A percentile compares a stretch with the other conserved stretches of the same genome.
These are phyloP conservation scores for Globisporangium orthogonon DNA, from an alignment of 352 stramenopile genomes.

Conservation along the genomic window DNA sequence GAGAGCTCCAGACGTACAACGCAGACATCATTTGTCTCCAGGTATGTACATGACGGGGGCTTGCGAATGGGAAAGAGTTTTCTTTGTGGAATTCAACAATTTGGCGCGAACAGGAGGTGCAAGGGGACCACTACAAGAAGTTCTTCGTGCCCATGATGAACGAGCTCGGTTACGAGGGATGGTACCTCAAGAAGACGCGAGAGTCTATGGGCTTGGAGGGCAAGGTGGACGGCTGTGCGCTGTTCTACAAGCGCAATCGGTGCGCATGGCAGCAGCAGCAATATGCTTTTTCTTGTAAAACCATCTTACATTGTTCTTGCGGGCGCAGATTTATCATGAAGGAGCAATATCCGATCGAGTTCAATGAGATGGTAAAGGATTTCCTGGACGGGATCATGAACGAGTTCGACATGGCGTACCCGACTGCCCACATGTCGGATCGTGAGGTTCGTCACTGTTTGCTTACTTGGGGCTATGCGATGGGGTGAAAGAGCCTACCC, in stretches of 20 bases:
- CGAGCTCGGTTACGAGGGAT: conserved; percentile 94
- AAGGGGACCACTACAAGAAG: conserved; percentile 98
- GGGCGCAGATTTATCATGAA: conserved; percentile 72
- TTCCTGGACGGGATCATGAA: conserved; percentile 64
- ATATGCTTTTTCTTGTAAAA: neutral
- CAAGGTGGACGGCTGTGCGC: conserved; percentile 97
- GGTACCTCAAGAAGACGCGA: conserved; percentile 98
- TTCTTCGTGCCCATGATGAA: conserved; percentile 94
- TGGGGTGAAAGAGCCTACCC: neutral
- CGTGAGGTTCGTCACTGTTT: conserved; percentile 29
- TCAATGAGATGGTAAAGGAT: conserved; percentile 92
- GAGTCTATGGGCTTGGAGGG: conserved; percentile 96
- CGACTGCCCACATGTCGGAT: conserved; percentile 47
- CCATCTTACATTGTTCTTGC: neutral
- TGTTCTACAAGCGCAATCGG: conserved; percentile 96
- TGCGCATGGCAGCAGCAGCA: conserved; percentile 20
- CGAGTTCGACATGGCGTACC: conserved; percentile 77
- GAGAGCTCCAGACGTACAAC: conserved; percentile 89
- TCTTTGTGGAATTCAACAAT: no score
- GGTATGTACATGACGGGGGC: conserved; percentile 10
- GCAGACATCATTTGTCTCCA: conserved; percentile 97
- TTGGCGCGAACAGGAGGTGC: conserved; percentile 88
- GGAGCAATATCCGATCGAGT: conserved; percentile 93
- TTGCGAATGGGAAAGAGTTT: no score
- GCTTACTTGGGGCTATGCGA: no score